These are phyloP conservation scores for Apiotrichum mycotoxinovorans DNA, from an alignment of 1,284 basidiomycete genomes.

Conservation along the genomic window DNA sequence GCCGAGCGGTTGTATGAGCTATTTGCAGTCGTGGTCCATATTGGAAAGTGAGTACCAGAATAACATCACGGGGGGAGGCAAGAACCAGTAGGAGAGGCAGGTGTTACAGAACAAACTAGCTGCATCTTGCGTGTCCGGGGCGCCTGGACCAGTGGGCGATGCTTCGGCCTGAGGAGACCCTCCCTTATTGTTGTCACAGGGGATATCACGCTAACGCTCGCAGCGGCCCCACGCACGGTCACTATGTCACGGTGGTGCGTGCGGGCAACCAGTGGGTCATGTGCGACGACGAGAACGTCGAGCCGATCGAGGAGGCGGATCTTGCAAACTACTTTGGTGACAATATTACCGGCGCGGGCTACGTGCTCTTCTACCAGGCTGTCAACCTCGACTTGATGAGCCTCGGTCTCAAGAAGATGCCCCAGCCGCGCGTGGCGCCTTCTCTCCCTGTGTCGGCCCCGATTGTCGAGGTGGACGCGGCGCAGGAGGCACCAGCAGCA, in stretches of 20 bases:
- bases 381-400: conserved; percentile 70
- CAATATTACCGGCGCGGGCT: conserved; percentile 79
- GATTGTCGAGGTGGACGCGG: conserved; percentile 4
- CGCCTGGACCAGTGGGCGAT: no score
- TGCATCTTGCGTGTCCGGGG: no score
- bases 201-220: neutral
- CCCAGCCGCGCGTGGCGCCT: conserved; percentile 8
- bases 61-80: neutral
- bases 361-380: conserved; percentile 96
- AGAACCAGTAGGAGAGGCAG: neutral
- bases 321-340: conserved; percentile 95
- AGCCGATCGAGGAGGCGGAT: conserved; percentile 79
- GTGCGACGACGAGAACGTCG: conserved; percentile 93
- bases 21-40: conserved; percentile 94
- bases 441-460: conserved; percentile 1
- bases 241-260: conserved; percentile 93
- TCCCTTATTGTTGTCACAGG: no score
- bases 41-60: conserved; percentile 72
- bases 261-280: conserved; percentile 71
- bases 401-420: conserved; percentile 56
- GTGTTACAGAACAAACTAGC: neutral
- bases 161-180: no score
- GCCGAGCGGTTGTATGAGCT: conserved; percentile 84
- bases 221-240: conserved; percentile 92
- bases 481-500: neutral